Percentiles rank a stretch among this genome's conserved stretches.
These are phyloP conservation scores for Vararia minispora DNA, from an alignment of 768 basidiomycete genomes.

Conservation along the genomic window DNA sequence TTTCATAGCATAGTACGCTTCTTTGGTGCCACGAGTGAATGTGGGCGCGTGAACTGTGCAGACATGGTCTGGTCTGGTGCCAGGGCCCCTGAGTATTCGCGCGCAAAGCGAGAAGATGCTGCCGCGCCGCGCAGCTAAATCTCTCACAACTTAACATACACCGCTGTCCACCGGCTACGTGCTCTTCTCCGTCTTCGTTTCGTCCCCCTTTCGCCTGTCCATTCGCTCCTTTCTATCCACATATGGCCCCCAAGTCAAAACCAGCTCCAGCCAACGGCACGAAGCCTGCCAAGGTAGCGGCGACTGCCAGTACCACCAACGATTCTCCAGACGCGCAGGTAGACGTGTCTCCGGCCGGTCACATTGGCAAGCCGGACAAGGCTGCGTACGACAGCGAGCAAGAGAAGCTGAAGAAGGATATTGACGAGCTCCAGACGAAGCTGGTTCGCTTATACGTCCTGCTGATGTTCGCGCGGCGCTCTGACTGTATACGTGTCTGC, in stretches of 20 bases:
- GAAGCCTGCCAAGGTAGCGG: constrained; percentile 11
- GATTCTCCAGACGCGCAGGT: constrained; percentile 18
- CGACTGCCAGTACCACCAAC: constrained; percentile 23
- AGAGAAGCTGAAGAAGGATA: constrained; percentile 69
- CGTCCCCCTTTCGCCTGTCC: constrained; percentile 21
- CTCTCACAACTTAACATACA: too few species aligned
- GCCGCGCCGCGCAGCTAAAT: too few species aligned
- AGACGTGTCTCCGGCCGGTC: constrained; percentile 17
- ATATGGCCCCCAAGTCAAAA: constrained; percentile 44
- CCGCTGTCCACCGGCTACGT: too few species aligned
- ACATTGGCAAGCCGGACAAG: constrained; percentile 72
- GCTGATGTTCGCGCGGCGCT: constrained; percentile 1
- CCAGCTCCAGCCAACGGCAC: constrained; percentile 29
- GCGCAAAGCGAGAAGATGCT: too few species aligned
- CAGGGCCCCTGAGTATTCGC: too few species aligned
- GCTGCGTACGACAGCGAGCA: constrained; percentile 77
- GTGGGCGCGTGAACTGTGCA: constrained; percentile 1
- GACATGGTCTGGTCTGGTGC: too few species aligned
- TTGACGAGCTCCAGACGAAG: constrained; percentile 71
- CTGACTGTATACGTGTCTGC: constrained; percentile 14
- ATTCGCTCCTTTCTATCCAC: constrained; percentile 12
- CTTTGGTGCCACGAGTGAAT: neutral
- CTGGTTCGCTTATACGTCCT: constrained; percentile 43
- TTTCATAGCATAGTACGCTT: constrained; percentile 3
- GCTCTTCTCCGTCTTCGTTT: too few species aligned